Evolutionary conservation across 768 basidiomycete genomes (phyloP).

Genomic region (Exsudoporus frostii): DNA sequence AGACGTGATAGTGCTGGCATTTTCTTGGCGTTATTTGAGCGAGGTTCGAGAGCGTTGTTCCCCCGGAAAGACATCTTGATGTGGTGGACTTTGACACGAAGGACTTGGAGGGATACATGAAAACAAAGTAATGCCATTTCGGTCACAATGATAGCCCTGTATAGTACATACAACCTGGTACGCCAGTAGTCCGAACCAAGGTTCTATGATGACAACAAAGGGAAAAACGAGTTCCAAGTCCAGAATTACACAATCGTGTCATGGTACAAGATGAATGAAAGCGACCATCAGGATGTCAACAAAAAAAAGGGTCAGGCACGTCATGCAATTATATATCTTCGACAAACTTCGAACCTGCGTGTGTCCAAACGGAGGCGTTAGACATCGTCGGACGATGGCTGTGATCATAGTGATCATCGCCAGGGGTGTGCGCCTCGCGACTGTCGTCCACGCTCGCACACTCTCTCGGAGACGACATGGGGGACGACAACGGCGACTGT

Average conservation of each 20-base stretch:
- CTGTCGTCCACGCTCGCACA: conserved; percentile 15
- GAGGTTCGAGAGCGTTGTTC: no score
- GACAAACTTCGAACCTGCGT: conserved; percentile 50
- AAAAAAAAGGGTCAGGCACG: not conserved
- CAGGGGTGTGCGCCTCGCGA: not conserved
- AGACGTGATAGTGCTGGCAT: no score
- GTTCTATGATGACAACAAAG: not conserved
- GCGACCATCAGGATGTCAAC: not conserved
- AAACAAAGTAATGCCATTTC: not conserved
- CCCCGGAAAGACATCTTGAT: not conserved
- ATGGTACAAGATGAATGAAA: not conserved
- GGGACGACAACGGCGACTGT: conserved; percentile 30
- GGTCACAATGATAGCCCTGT: not conserved
- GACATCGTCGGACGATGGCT: conserved; percentile 26
- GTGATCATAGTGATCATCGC: conserved; percentile 9
- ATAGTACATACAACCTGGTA: not conserved
- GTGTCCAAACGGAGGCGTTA: conserved; percentile 34
- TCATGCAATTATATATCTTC: conserved; percentile 30
- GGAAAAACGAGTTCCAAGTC: not conserved
- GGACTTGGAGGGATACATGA: not conserved
- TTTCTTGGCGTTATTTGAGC: no score
- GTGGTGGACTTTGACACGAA: not conserved
- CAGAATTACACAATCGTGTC: not conserved
- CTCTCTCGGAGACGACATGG: conserved; percentile 21
- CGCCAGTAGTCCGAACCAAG: not conserved